phyloP scores from a whole-genome alignment of 495 filamentous ascomycete genomes.

The Daldinia concentrica region DNA sequence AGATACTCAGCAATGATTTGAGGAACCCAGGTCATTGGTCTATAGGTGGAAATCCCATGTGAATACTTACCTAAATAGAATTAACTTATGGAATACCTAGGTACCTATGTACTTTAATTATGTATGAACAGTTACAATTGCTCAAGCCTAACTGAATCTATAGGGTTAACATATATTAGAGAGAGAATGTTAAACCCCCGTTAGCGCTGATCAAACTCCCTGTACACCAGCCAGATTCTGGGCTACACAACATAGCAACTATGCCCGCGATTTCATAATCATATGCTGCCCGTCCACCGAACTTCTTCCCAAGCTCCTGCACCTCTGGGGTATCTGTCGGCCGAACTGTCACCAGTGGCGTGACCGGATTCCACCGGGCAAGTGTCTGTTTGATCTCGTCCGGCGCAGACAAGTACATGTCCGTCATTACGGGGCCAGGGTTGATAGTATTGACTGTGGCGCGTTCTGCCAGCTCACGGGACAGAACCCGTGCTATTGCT shows the following conservation, averaged over 20 bases:
- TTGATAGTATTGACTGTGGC: background rate
- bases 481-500: background rate
- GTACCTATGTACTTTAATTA: too few species aligned
- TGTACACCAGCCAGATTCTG: background rate
- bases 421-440: background rate
- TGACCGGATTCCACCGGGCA: background rate
- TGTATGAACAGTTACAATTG: too few species aligned
- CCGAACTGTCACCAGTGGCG: background rate
- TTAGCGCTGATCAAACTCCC: background rate
- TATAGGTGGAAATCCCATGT: too few species aligned
- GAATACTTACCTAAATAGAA: too few species aligned
- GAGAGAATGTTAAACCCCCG: background rate
- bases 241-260: constrained; percentile 73
- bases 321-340: constrained; percentile 55
- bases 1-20: too few species aligned
- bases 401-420: background rate
- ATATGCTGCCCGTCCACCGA: constrained; percentile 76
- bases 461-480: background rate
- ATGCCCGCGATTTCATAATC: constrained; percentile 82
- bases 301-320: constrained; percentile 66
- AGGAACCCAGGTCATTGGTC: too few species aligned
- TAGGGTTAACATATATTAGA: background rate
- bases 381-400: background rate
- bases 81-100: too few species aligned
- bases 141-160: too few species aligned